Conservation (phyloP, 176 grass and related monocot species). For the Ananas comosus region DNA sequence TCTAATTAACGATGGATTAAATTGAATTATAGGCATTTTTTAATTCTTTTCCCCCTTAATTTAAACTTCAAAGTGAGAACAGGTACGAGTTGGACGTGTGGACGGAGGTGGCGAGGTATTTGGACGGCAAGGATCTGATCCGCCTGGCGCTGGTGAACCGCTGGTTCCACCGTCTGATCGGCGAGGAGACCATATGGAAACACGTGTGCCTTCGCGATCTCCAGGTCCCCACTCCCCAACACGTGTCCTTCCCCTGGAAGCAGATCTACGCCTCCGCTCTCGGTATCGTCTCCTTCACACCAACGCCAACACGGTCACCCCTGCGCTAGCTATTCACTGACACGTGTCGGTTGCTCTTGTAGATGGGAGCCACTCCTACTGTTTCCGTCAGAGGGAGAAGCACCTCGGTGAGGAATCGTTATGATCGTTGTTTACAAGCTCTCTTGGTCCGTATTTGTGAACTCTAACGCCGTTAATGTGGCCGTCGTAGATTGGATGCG, state of each 20-base stretch:
- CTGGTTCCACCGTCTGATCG: slow-evolving; percentile 63
- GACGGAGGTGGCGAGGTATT: slow-evolving; percentile 88
- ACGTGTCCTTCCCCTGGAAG: slow-evolving; percentile 56
- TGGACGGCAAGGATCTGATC: slow-evolving; percentile 59
- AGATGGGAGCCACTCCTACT: slow-evolving; percentile 72
- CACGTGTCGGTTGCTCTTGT: slow-evolving; percentile 9
- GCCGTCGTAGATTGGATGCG: slow-evolving; percentile 48
- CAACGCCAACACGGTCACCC: neutral
- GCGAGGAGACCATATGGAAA: slow-evolving; percentile 74
- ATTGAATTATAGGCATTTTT: too few species aligned
- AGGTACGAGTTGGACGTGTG: slow-evolving; percentile 75
- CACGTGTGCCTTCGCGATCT: slow-evolving; percentile 78
- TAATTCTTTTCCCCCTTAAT: neutral
- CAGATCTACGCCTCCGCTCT: slow-evolving; percentile 56
- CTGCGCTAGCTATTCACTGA: slow-evolving; percentile 19
- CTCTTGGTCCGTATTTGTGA: neutral
- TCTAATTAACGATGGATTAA: too few species aligned
- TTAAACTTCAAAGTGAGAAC: neutral
- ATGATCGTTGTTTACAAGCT: neutral
- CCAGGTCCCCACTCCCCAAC: slow-evolving; percentile 23
- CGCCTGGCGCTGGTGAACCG: slow-evolving; percentile 38
- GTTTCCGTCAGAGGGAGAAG: slow-evolving; percentile 37
- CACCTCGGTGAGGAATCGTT: slow-evolving; percentile 53
- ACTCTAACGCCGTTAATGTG: neutral
- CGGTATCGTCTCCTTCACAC: slow-evolving; percentile 20